phyloP scores from a whole-genome alignment of 2,329 filamentous ascomycete species.

The Mycosphaerella arachidis region DNA sequence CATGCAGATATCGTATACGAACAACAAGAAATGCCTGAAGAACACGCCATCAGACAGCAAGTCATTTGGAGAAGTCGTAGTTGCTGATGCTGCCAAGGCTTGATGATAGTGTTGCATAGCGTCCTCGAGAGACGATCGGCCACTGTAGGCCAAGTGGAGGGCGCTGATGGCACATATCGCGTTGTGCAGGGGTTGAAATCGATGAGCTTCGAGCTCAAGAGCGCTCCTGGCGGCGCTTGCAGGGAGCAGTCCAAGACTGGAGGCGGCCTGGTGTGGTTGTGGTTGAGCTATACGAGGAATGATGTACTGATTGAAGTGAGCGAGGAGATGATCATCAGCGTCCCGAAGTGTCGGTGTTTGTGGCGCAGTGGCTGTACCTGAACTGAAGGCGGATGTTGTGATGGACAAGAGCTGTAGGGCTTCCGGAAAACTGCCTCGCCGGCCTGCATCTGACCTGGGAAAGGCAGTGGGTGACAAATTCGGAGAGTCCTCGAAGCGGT shows the following conservation, averaged over 20 bases:
- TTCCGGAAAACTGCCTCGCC: conserved; percentile 21
- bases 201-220: conserved; percentile 39
- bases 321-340: conserved; percentile 21
- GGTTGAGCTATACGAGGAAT: conserved; percentile 24
- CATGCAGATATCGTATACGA: conserved; percentile 51
- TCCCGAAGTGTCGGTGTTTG: conserved; percentile 8
- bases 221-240: conserved; percentile 24
- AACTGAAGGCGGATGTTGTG: conserved; percentile 17
- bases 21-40: conserved; percentile 53
- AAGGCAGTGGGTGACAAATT: conserved; percentile 9
- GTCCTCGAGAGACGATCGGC: conserved; percentile 42
- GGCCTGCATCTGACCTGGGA: conserved; percentile 3
- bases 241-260: conserved; percentile 2
- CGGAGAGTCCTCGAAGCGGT: conserved; percentile 45
- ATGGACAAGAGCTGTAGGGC: conserved; percentile 22
- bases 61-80: conserved; percentile 47
- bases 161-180: conserved; percentile 57
- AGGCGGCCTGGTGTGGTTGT: conserved; percentile 4
- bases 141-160: conserved; percentile 47
- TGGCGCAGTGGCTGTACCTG: conserved; percentile 10
- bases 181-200: conserved; percentile 52
- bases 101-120: conserved; percentile 53
- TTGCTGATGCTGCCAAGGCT: conserved; percentile 41
- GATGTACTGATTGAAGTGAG: conserved; percentile 29
- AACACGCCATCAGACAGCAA: conserved; percentile 55